Percentiles rank a stretch among this genome's conserved stretches.
Evolutionary conservation across 306 rosid genomes (phyloP).

Genomic region (Cucurbita maxima): DNA sequence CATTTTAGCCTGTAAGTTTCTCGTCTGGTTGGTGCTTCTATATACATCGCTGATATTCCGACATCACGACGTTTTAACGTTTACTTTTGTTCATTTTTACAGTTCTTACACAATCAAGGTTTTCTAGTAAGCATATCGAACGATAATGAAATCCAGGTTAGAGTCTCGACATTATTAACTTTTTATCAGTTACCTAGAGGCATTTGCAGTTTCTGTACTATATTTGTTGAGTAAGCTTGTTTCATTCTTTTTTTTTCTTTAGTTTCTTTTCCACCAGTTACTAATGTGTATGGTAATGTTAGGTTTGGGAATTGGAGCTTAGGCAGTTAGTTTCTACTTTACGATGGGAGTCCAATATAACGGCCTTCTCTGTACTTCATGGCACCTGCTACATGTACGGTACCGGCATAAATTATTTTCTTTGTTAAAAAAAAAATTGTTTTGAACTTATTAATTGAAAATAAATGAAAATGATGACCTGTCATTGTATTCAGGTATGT

Average conservation of each 20-base stretch:
- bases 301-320: conserved; percentile 91
- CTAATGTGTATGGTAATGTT: conserved; percentile 32
- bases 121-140: conserved; percentile 60
- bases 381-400: conserved; percentile 79
- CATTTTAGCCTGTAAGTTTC: not conserved
- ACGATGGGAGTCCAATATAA: conserved; percentile 78
- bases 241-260: conserved; percentile 2
- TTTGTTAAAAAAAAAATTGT: not conserved
- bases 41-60: not conserved
- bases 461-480: not conserved
- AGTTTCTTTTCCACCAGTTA: conserved; percentile 1
- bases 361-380: conserved; percentile 68
- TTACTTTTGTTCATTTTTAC: conserved; percentile 9
- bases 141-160: conserved; percentile 78
- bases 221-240: not conserved
- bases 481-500: conserved; percentile 48
- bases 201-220: not conserved
- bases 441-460: not conserved
- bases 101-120: conserved; percentile 88
- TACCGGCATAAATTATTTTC: conserved; percentile 15
- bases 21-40: not conserved
- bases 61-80: conserved; percentile 5
- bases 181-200: not conserved
- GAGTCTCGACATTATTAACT: not conserved
- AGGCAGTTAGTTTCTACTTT: conserved; percentile 50